Conservation (phyloP, 176 grass and related monocot species). For the Olyra latifolia region DNA sequence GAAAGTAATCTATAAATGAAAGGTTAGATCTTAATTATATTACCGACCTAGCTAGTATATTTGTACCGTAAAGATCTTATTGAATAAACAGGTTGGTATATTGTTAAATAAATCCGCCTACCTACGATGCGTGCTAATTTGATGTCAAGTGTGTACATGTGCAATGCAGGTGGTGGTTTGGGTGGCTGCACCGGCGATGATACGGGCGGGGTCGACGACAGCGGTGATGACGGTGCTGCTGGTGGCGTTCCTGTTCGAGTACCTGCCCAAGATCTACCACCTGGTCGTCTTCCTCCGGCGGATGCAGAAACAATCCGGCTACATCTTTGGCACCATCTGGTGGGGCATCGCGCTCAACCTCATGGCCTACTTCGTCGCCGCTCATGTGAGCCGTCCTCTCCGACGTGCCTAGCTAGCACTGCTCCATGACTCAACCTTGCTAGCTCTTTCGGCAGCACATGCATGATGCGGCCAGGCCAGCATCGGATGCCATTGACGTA, state of each 20-base stretch:
- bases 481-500: neutral
- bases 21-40: no score
- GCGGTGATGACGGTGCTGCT: conserved; percentile 77
- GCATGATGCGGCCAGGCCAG: neutral
- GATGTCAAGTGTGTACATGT: no score
- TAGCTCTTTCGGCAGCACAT: neutral
- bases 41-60: no score
- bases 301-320: conserved; percentile 61
- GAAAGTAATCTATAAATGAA: no score
- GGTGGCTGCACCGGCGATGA: conserved; percentile 74
- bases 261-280: conserved; percentile 93
- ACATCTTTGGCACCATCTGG: conserved; percentile 92
- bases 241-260: conserved; percentile 67
- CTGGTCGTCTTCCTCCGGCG: conserved; percentile 64
- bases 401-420: no score
- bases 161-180: conserved; percentile 58
- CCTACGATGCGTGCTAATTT: neutral
- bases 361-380: conserved; percentile 92
- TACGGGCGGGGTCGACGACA: conserved; percentile 56
- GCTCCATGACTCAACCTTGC: no score
- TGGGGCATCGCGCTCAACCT: conserved; percentile 85
- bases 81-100: no score
- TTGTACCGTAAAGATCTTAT: no score
- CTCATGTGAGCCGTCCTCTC: conserved; percentile 54
- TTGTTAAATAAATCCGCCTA: no score